Percentiles rank a stretch among this genome's conserved stretches.
Conservation (phyloP, 1,139 yeast genomes). For the Geotrichum aggregatum region DNA sequence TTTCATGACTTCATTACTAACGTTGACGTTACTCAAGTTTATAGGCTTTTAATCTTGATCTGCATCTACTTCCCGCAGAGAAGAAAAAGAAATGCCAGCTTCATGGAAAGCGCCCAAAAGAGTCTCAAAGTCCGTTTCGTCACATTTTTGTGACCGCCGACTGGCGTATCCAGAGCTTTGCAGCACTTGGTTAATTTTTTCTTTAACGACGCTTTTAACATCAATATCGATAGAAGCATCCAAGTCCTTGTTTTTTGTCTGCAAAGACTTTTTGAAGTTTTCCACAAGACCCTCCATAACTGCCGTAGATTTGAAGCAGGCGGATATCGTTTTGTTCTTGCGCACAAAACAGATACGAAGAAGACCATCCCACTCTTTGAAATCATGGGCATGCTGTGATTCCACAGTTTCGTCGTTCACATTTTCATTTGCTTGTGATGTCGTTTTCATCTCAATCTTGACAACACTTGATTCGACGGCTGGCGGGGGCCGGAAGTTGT, state of each 20-base stretch:
- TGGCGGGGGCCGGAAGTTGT: slow-evolving; percentile 96
- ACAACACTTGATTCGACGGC: slow-evolving; percentile 97
- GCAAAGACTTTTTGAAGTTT: slow-evolving; percentile 51
- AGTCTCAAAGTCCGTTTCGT: slow-evolving; percentile 86
- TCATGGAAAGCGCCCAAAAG: slow-evolving; percentile 89
- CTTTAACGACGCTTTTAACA: slow-evolving; percentile 43
- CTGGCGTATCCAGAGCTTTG: slow-evolving; percentile 67
- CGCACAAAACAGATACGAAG: slow-evolving; percentile 86
- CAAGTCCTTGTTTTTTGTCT: slow-evolving; percentile 18
- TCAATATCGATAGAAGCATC: slow-evolving; percentile 62
- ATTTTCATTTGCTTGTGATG: slow-evolving; percentile 35
- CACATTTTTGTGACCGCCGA: slow-evolving; percentile 88
- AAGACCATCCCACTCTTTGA: slow-evolving; percentile 94
- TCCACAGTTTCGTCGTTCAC: neutral
- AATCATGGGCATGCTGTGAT: slow-evolving; percentile 65
- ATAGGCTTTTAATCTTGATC: too few relatives aligned
- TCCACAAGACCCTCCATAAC: slow-evolving; percentile 78
- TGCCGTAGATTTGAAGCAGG: slow-evolving; percentile 80
- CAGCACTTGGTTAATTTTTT: slow-evolving; percentile 46
- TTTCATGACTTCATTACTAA: too few relatives aligned
- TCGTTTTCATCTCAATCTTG: slow-evolving; percentile 80
- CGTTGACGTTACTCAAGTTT: too few relatives aligned
- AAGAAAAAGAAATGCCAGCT: slow-evolving; percentile 80
- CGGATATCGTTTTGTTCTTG: slow-evolving; percentile 89
- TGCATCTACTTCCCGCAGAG: neutral